Evolutionary conservation across 495 filamentous ascomycete genomes (phyloP).

Genomic region (Penicillium riverlandense): DNA sequence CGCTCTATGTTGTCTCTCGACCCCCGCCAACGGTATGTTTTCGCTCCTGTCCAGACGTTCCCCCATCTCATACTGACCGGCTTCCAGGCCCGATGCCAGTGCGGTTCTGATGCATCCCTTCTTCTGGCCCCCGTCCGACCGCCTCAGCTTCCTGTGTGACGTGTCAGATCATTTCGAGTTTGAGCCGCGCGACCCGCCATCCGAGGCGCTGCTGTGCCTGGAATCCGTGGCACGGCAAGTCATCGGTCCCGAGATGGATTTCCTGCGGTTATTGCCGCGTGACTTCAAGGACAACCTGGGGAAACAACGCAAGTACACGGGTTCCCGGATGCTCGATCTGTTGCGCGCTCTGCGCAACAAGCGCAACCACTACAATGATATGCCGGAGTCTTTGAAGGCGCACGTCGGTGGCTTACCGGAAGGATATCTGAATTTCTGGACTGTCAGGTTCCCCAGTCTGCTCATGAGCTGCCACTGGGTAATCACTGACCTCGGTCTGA

Average conservation of each 20-base stretch:
- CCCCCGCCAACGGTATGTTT: slow-evolving; percentile 52
- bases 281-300: slow-evolving; percentile 81
- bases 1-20: slow-evolving; percentile 70
- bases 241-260: slow-evolving; percentile 59
- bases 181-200: slow-evolving; percentile 74
- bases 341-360: slow-evolving; percentile 92
- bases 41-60: background rate
- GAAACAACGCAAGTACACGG: slow-evolving; percentile 94
- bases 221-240: slow-evolving; percentile 48
- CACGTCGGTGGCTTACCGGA: slow-evolving; percentile 74
- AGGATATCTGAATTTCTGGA: slow-evolving; percentile 86
- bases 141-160: slow-evolving; percentile 84
- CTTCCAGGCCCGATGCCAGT: slow-evolving; percentile 53
- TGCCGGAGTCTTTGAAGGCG: slow-evolving; percentile 69
- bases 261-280: slow-evolving; percentile 65
- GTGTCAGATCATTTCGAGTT: slow-evolving; percentile 93
- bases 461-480: slow-evolving; percentile 74
- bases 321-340: slow-evolving; percentile 73
- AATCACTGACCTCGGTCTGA: slow-evolving; percentile 57
- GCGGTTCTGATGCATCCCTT: slow-evolving; percentile 87
- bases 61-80: background rate
- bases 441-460: slow-evolving; percentile 69
- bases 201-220: slow-evolving; percentile 54
- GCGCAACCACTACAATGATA: slow-evolving; percentile 87
- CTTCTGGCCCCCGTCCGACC: slow-evolving; percentile 87